These are phyloP conservation scores for Irpex lacteus DNA, from an alignment of 1,284 basidiomycete genomes.

Conservation along the genomic window DNA sequence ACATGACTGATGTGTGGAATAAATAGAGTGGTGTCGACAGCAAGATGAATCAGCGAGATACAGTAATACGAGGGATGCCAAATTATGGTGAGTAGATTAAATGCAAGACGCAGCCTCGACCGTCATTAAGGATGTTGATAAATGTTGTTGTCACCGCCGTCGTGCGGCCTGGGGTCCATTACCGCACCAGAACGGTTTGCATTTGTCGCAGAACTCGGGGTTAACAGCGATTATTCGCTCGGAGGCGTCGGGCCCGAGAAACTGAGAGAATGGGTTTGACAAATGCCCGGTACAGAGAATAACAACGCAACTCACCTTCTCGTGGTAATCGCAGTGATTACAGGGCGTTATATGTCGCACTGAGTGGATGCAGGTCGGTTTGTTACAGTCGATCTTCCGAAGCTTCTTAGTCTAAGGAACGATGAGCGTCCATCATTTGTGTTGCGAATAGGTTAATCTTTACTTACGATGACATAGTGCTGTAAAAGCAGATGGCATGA, in stretches of 20 bases:
- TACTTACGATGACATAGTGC: slow-evolving; percentile 55
- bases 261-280: slow-evolving; percentile 37
- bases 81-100: slow-evolving; percentile 8
- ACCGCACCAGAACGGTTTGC: slow-evolving; percentile 54
- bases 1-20: slow-evolving; percentile 6
- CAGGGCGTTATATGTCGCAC: slow-evolving; percentile 49
- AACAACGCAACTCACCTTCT: slow-evolving; percentile 18
- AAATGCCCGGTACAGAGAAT: background rate
- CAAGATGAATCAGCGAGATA: background rate
- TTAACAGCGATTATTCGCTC: slow-evolving; percentile 55
- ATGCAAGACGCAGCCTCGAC: background rate
- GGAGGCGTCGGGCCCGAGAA: slow-evolving; percentile 62
- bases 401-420: slow-evolving; percentile 51
- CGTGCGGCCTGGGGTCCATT: slow-evolving; percentile 13
- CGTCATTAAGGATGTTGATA: background rate
- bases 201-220: slow-evolving; percentile 57
- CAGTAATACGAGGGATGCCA: slow-evolving; percentile 2
- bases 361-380: slow-evolving; percentile 58
- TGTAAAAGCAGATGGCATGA: slow-evolving; percentile 25
- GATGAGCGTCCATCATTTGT: slow-evolving; percentile 11
- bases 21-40: slow-evolving; percentile 9
- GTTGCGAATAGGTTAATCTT: slow-evolving; percentile 3
- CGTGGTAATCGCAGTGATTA: slow-evolving; percentile 54
- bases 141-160: background rate
- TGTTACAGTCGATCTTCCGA: slow-evolving; percentile 60